phyloP scores from a whole-genome alignment of 768 basidiomycete species.

The Panus rudis region DNA sequence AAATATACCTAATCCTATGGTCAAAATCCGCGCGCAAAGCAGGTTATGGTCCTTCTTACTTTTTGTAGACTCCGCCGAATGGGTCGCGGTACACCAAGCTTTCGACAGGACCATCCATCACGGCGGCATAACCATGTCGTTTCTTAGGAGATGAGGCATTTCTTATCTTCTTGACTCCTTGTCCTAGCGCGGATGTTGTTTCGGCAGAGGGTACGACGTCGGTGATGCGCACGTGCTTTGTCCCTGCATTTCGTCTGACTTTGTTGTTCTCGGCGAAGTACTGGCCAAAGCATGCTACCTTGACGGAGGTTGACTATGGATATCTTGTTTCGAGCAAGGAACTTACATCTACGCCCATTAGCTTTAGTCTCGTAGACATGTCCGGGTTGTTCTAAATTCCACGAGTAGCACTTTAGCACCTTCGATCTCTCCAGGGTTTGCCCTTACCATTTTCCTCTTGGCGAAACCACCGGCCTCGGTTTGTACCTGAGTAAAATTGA shows the following conservation, averaged over 20 bases:
- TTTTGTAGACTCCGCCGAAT: conserved; percentile 66
- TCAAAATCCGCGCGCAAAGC: not conserved
- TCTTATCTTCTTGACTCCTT: not conserved
- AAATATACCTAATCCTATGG: conserved; percentile 43
- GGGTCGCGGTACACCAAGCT: conserved; percentile 67
- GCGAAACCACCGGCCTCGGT: conserved; percentile 34
- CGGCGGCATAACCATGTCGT: conserved; percentile 17
- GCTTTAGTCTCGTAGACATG: conserved; percentile 63
- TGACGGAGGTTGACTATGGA: not conserved
- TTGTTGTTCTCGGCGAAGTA: conserved; percentile 48
- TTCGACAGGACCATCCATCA: conserved; percentile 39
- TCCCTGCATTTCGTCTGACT: conserved; percentile 3
- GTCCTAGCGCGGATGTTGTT: not conserved
- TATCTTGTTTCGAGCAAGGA: too few relatives aligned
- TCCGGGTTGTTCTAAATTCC: conserved; percentile 51
- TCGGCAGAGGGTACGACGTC: not conserved
- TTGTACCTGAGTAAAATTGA: conserved; percentile 57
- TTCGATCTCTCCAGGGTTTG: not conserved
- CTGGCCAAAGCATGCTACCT: conserved; percentile 67
- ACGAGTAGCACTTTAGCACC: not conserved
- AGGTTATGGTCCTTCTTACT: conserved; percentile 25
- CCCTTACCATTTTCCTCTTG: conserved; percentile 36
- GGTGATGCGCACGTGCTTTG: not conserved
- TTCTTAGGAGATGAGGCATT: conserved; percentile 19
- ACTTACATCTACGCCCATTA: conserved; percentile 51